A percentile compares a stretch with the other conserved stretches of the same genome.
phyloP scores from a whole-genome alignment of 345 rosid species.

The Eucalyptus sideroxylon region DNA sequence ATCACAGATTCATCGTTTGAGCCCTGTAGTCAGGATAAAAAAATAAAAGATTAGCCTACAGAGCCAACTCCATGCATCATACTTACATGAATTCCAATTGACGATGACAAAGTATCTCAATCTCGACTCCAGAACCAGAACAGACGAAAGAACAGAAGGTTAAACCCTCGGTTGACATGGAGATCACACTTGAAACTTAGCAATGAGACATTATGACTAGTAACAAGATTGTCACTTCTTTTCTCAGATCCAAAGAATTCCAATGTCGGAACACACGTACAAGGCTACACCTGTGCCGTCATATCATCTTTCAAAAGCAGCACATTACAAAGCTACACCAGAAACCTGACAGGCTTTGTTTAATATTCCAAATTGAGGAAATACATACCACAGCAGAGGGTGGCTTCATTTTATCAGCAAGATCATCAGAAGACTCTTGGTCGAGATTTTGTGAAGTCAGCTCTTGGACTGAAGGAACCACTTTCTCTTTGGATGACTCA shows the following conservation, averaged over 20 bases:
- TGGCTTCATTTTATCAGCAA: constrained; percentile 1
- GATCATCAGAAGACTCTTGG: background rate
- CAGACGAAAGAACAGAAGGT: background rate
- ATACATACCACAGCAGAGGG: background rate
- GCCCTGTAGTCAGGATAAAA: background rate
- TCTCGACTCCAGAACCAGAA: background rate
- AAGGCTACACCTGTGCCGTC: background rate
- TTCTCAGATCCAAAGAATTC: background rate
- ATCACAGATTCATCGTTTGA: background rate
- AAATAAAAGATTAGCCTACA: background rate
- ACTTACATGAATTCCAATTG: background rate
- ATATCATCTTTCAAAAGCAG: background rate
- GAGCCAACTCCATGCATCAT: background rate
- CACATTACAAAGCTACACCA: background rate
- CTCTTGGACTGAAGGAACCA: constrained; percentile 20
- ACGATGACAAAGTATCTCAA: background rate
- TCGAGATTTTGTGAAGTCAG: background rate
- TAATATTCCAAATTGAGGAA: background rate
- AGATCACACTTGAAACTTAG: background rate
- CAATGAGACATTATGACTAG: background rate
- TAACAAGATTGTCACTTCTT: background rate
- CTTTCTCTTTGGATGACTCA: constrained; percentile 11
- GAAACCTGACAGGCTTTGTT: background rate
- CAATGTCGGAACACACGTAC: background rate
- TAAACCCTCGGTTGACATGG: background rate